These are phyloP conservation scores for Neospermospora avenae DNA, from an alignment of 2,329 filamentous ascomycete genomes.

Conservation along the genomic window DNA sequence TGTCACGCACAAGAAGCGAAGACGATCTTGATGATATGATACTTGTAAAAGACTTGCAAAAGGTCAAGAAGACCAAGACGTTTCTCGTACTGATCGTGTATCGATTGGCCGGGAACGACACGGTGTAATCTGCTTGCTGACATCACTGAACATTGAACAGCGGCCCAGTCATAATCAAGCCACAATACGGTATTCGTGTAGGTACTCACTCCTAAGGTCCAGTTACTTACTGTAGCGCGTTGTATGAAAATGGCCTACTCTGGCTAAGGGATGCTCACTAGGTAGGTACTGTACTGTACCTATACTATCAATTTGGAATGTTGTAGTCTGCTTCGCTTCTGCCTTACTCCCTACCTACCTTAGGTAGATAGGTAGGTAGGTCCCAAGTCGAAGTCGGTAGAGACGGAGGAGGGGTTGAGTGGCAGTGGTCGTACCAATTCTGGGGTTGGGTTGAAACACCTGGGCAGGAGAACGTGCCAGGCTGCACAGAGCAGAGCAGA, in stretches of 20 bases:
- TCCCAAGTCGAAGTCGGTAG: too few relatives aligned
- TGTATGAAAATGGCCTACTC: too few relatives aligned
- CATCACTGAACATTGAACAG: background rate
- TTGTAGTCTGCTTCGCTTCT: background rate
- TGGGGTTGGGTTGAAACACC: background rate
- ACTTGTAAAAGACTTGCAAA: too few relatives aligned
- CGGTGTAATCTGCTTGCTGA: conserved; percentile 3
- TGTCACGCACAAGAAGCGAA: background rate
- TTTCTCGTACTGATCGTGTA: background rate
- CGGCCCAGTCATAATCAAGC: background rate
- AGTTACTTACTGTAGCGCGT: too few relatives aligned
- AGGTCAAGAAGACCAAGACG: background rate
- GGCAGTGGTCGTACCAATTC: background rate
- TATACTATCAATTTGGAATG: background rate
- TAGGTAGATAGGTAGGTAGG: too few relatives aligned
- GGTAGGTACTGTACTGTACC: background rate
- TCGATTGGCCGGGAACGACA: background rate
- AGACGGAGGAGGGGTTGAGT: background rate
- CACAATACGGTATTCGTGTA: background rate
- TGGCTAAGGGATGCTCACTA: too few relatives aligned
- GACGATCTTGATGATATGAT: background rate
- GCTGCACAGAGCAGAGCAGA: too few relatives aligned
- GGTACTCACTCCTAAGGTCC: too few relatives aligned
- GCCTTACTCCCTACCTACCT: too few relatives aligned
- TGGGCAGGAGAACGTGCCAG: too few relatives aligned